Evolutionary conservation across 768 basidiomycete genomes (phyloP), one percentile per base, ranked within the genome.

Genomic region (Lactarius pseudohatsudake): DNA sequence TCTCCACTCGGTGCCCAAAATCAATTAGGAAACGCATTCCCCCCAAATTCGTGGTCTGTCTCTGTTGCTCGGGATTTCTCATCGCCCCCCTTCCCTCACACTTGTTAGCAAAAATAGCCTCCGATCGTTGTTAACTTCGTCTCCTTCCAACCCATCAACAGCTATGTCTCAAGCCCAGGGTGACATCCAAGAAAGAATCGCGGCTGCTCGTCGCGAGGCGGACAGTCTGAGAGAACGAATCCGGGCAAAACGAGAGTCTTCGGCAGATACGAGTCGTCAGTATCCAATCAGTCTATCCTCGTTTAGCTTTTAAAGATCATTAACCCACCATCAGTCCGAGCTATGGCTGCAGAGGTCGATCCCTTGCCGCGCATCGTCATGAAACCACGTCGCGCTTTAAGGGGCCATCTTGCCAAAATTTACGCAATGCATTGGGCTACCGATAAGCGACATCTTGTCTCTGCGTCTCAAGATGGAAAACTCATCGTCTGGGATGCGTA

Each of bases 371-470:
- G 96, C 67, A 94, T 99, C 74, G 90, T 96, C 45, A 96, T 99
- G 92, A 92, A 94, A 72, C 92, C 94, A 61, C 87, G 97, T 65
- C 91, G 96, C 72, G 91, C 94, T 69, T 88, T 99, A 72, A 90
- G 95, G 75, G 96, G 96, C 32, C 96, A 99, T 79, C 87, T 99
- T 61, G 96, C 96, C 68, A 99, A 99, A 84, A 98, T 99, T 75
- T 99, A 99, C 77, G 96, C 96, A 57, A 97, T 99, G 92, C 97
- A 99, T 78, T 99, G 97, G 97, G 91, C 96, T 40, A 88, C 91
- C 61, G 96, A 99, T 82, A 87, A 94, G 74, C 85, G 97, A 73
- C 96, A 99, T 81, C 87, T 99, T 67, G 96, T 99, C 41, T 98
- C 97, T 18, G 96, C 96, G n/a, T 98, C 96, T 2, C 96, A 99